Conservation (phyloP, 2,329 filamentous ascomycete species). For the Trichoderma sp. region DNA sequence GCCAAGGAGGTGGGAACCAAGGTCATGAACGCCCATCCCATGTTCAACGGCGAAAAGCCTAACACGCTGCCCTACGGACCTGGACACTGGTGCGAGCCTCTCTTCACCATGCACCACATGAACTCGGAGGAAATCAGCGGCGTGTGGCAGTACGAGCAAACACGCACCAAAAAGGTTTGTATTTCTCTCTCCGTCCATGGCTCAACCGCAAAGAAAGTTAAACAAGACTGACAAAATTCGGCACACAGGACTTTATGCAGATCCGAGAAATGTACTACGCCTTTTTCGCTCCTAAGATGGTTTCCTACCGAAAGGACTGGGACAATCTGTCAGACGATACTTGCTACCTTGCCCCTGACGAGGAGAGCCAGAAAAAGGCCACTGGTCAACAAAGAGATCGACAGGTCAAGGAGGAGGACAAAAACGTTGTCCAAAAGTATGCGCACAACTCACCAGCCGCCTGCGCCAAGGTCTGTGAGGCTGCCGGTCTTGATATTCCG, state of each 20-base stretch:
- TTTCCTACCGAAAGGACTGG: constrained; percentile 46
- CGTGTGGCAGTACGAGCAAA: constrained; percentile 55
- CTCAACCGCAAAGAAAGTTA: not conserved
- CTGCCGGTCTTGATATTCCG: constrained; percentile 37
- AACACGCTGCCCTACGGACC: constrained; percentile 48
- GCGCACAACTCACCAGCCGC: constrained; percentile 46
- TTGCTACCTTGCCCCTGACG: constrained; percentile 43
- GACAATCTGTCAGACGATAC: constrained; percentile 52
- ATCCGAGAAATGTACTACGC: constrained; percentile 50
- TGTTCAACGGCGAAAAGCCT: constrained; percentile 57
- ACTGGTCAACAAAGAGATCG: constrained; percentile 33
- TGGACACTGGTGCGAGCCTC: constrained; percentile 55
- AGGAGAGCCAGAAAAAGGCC: constrained; percentile 35
- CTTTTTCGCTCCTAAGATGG: constrained; percentile 47
- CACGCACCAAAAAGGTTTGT: constrained; percentile 43
- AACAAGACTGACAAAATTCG: not conserved
- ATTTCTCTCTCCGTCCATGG: not conserved
- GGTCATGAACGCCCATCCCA: constrained; percentile 47
- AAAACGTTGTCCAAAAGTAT: constrained; percentile 42
- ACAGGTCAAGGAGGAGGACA: constrained; percentile 40
- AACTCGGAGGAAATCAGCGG: constrained; percentile 50
- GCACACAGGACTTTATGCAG: constrained; percentile 40
- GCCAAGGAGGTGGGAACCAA: constrained; percentile 44
- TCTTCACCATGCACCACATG: constrained; percentile 58
- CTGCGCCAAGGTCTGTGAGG: constrained; percentile 51